Evolutionary conservation across 495 filamentous ascomycete species (phyloP), one percentile per base, ranked within the genome.

Genomic region (Rhypophila decipiens): DNA sequence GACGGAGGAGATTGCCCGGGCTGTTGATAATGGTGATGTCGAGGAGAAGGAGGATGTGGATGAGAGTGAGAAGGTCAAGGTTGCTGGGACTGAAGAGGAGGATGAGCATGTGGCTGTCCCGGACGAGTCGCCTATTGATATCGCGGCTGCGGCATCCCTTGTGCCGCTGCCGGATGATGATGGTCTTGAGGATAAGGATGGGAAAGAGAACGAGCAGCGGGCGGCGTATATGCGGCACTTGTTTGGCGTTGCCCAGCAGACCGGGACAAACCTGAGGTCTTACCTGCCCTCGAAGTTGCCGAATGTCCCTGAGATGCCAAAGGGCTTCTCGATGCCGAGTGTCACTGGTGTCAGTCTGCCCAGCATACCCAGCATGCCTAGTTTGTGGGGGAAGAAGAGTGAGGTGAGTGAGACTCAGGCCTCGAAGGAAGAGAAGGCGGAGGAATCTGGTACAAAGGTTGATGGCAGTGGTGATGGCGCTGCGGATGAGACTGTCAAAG

Each of bases 41-140:
- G 44, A 43, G 15, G 60, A 55, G 24, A 22, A 34, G 29, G 37
- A 37, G 21, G 24, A 13, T 1, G 36, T 13, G 39, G 38, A 23
- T 31, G 24, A 21, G 34, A 34, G 3, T 24, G 43, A n/a, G 7
- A 31, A 13, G 7, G 13, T 55, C 5, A 44, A 37, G 17, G 42
- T 39, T 9, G 46, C 36, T 15, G 60, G 50, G 18, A 20, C 48
- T 5, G 40, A 9, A 5, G 47, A 52, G 20, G 50, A 48, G 12
- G 51, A 40, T 1, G 44, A 50, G 2, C 56, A 65, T 18, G 53
- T 44, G 22, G 60, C 44, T 3, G 18, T 72, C 21, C 67, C 66
- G 0, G 70, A 73, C 20, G 57, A 69, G 49, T 73, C 69, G 0
- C 71, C 71, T 4, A 58, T 74, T 33, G 71, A 74, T 42, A 73